These are phyloP conservation scores for Cladosporium halotolerans DNA, from an alignment of 2,329 filamentous ascomycete genomes.

Conservation along the genomic window DNA sequence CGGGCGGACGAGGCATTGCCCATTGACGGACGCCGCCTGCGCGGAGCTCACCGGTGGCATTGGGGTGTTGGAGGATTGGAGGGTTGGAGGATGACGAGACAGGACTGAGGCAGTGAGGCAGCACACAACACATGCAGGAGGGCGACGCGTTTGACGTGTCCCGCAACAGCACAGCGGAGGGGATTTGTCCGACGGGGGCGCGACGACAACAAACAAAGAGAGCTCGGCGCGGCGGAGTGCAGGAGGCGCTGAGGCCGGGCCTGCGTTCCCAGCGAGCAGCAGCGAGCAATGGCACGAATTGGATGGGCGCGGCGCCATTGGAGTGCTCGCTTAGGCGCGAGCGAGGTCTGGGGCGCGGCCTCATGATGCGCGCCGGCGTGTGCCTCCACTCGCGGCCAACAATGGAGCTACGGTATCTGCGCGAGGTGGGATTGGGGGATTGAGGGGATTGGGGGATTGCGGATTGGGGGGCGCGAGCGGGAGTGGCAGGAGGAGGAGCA, in stretches of 20 bases:
- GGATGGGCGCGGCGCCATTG: too few relatives aligned
- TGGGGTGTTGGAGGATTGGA: not conserved
- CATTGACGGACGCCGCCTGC: not conserved
- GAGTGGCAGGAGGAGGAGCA: too few relatives aligned
- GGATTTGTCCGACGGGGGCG: conserved; percentile 1
- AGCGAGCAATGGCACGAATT: not conserved
- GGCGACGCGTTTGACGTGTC: not conserved
- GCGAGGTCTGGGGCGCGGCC: too few relatives aligned
- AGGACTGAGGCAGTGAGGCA: too few relatives aligned
- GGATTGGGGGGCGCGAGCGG: too few relatives aligned
- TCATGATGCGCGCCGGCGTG: too few relatives aligned
- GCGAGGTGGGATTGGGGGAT: too few relatives aligned
- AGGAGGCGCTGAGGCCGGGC: not conserved
- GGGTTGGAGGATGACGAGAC: not conserved
- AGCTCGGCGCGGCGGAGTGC: not conserved
- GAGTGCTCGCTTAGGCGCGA: too few relatives aligned
- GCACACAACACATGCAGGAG: too few relatives aligned
- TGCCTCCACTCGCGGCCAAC: too few relatives aligned
- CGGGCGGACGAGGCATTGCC: conserved; percentile 5
- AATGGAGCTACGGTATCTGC: too few relatives aligned
- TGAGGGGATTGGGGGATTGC: too few relatives aligned
- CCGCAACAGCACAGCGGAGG: not conserved
- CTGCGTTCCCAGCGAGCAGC: not conserved
- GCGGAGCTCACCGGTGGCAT: not conserved
- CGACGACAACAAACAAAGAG: not conserved